Evolutionary conservation across 1,284 basidiomycete genomes (phyloP).

Genomic region (Ganoderma sp.): DNA sequence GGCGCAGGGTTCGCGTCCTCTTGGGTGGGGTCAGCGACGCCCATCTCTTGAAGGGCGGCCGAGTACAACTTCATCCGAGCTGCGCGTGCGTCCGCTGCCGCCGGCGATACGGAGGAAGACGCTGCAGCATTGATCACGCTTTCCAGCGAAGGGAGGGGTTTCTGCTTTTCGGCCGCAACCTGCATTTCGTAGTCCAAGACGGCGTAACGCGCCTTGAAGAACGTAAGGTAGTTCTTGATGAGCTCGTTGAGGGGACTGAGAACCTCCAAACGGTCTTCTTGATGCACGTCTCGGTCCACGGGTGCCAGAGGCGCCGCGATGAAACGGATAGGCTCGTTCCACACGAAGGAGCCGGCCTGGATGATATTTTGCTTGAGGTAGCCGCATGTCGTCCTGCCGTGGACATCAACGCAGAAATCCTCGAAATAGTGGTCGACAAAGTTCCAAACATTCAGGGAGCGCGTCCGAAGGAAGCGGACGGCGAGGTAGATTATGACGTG

Average conservation of each 20-base stretch:
- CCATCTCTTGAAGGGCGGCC: neutral
- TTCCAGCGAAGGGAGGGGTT: neutral
- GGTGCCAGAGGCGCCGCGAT: neutral
- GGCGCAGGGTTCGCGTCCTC: neutral
- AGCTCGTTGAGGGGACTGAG: conserved; percentile 7
- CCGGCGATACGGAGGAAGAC: neutral
- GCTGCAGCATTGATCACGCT: neutral
- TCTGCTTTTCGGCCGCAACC: neutral
- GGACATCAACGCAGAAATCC: neutral
- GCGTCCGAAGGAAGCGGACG: conserved; percentile 12
- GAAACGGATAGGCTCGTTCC: neutral
- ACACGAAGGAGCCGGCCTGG: neutral
- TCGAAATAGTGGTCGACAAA: conserved; percentile 19
- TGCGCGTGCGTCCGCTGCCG: neutral
- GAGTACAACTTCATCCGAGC: neutral
- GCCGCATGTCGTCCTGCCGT: neutral
- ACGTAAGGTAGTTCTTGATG: neutral
- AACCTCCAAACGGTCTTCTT: neutral
- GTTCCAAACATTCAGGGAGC: neutral
- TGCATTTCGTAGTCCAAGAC: neutral
- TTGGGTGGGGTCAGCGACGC: neutral
- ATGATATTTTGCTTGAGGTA: neutral
- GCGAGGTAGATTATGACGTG: conserved; percentile 23
- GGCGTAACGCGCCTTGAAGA: conserved; percentile 10
- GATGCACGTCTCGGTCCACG: neutral